A percentile compares a stretch with the other conserved stretches of the same genome.
phyloP scores from a whole-genome alignment of 169 alveolate species.

The Babesia caballi region DNA sequence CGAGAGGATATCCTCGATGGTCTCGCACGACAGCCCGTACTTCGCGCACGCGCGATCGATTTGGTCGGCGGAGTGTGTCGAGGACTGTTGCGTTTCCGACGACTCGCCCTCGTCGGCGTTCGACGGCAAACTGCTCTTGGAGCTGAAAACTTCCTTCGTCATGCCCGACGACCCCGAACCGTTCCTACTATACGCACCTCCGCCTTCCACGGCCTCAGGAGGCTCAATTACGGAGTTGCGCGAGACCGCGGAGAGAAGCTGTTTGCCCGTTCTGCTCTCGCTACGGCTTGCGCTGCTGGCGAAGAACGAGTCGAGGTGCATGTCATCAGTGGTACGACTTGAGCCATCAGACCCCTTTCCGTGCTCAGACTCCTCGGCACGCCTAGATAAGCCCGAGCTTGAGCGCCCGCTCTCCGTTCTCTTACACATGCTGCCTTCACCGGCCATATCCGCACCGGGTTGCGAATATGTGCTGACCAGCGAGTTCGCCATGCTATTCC shows the following conservation, averaged over 20 bases:
- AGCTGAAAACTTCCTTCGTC: neutral
- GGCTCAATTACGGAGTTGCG: too few relatives aligned
- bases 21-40: slow-evolving; percentile 9
- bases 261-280: too few relatives aligned
- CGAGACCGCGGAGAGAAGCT: too few relatives aligned
- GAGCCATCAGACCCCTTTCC: neutral
- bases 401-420: neutral
- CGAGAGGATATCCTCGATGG: slow-evolving; percentile 18
- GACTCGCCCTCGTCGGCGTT: neutral
- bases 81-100: neutral
- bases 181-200: too few relatives aligned
- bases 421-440: neutral
- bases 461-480: neutral
- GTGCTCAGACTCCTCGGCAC: neutral
- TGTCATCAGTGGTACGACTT: neutral
- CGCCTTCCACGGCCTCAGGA: too few relatives aligned
- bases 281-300: neutral
- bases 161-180: neutral
- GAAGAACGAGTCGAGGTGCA: neutral
- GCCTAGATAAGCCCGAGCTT: neutral
- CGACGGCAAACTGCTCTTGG: neutral
- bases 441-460: neutral
- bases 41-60: slow-evolving; percentile 1
- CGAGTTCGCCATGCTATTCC: neutral
- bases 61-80: neutral